phyloP scores from a whole-genome alignment of 441 rosid genomes.

The Gossypium trilobum region DNA sequence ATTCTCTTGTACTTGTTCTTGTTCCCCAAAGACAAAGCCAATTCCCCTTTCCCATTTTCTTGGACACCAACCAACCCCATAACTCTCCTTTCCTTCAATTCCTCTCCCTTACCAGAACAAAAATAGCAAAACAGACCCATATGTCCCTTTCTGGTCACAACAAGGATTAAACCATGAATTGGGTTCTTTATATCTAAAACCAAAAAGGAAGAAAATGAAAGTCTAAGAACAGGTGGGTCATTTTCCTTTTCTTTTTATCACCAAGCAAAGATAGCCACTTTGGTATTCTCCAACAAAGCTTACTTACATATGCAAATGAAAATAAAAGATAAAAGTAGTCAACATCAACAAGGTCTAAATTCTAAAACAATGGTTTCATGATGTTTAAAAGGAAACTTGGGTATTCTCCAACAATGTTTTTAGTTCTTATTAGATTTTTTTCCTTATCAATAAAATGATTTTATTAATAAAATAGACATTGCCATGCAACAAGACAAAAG shows the following conservation, averaged over 20 bases:
- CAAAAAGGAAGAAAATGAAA: slow-evolving; percentile 3
- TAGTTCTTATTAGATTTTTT: too few relatives aligned
- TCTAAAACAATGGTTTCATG: slow-evolving; percentile 6
- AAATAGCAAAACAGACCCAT: too few relatives aligned
- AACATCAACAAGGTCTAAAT: not conserved
- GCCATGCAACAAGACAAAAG: too few relatives aligned
- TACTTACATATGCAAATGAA: not conserved
- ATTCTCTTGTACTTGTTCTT: not conserved
- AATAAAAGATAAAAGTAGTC: not conserved
- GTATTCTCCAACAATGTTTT: too few relatives aligned
- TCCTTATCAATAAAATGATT: too few relatives aligned
- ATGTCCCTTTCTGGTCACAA: too few relatives aligned
- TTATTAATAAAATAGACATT: too few relatives aligned
- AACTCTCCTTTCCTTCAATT: not conserved
- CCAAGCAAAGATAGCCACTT: not conserved
- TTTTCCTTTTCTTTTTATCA: not conserved
- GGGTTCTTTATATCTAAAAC: slow-evolving; percentile 18
- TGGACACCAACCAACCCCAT: not conserved
- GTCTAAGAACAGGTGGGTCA: slow-evolving; percentile 16
- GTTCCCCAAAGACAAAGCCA: not conserved
- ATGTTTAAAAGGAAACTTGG: slow-evolving; percentile 14
- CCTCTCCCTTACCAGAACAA: too few relatives aligned
- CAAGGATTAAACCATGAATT: too few relatives aligned
- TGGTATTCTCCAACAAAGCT: not conserved
- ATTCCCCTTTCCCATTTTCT: not conserved